Percentiles rank a stretch among this genome's conserved stretches.
Evolutionary conservation across 1,284 basidiomycete genomes (phyloP).

Genomic region (Cutaneotrichosporon dermatis): DNA sequence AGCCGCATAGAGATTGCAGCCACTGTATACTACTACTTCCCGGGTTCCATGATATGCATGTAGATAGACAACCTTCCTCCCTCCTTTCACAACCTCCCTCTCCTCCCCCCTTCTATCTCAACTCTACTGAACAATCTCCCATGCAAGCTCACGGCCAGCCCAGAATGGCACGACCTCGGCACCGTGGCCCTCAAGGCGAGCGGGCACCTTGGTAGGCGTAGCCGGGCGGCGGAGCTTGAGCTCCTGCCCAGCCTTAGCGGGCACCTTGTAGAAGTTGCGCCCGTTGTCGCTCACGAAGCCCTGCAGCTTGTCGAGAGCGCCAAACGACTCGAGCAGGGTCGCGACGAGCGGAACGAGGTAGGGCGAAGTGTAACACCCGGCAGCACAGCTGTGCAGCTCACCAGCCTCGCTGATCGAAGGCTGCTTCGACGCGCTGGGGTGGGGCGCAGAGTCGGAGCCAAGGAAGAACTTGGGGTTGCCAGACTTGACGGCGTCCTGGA

Average conservation of each 20-base stretch:
- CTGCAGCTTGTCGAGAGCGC: conserved; percentile 71
- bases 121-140: conserved; percentile 61
- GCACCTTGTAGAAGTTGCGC: conserved; percentile 68
- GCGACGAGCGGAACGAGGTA: conserved; percentile 80
- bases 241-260: conserved; percentile 42
- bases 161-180: conserved; percentile 81
- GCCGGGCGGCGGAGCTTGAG: conserved; percentile 48
- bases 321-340: conserved; percentile 75
- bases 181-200: conserved; percentile 52
- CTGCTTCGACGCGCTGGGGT: conserved; percentile 74
- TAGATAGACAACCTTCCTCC: neutral
- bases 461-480: conserved; percentile 96
- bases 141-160: conserved; percentile 76
- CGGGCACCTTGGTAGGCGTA: conserved; percentile 51
- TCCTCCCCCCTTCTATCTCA: too few relatives aligned
- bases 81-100: too few relatives aligned
- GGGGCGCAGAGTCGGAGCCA: conserved; percentile 95
- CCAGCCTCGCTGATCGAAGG: conserved; percentile 48
- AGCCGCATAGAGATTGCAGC: neutral
- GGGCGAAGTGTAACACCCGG: conserved; percentile 88
- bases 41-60: neutral
- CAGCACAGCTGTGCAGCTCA: conserved; percentile 68
- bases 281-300: conserved; percentile 74
- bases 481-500: conserved; percentile 73
- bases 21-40: neutral